A percentile compares a stretch with the other conserved stretches of the same genome.
Conservation (phyloP, 2,329 filamentous ascomycete species). For the Penicillium hesseltinei region DNA sequence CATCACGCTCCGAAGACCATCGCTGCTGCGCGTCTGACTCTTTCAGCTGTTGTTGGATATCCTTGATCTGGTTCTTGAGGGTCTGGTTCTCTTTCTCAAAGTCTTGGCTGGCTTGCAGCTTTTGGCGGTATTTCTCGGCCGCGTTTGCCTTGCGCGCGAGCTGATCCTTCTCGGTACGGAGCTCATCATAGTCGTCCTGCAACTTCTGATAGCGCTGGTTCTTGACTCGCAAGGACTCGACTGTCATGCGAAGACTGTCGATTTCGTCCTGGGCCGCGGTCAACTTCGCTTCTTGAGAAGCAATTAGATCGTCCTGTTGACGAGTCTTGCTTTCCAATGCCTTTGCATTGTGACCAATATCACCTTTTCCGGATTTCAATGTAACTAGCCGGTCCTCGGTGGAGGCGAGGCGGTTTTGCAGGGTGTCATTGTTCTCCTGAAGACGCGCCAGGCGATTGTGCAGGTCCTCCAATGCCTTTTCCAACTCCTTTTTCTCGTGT, state of each 20-base stretch:
- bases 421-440: slow-evolving; percentile 50
- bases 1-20: slow-evolving; percentile 41
- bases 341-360: slow-evolving; percentile 48
- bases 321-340: slow-evolving; percentile 51
- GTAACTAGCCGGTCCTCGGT: slow-evolving; percentile 53
- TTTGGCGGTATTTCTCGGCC: slow-evolving; percentile 51
- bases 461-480: slow-evolving; percentile 51
- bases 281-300: slow-evolving; percentile 65
- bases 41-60: slow-evolving; percentile 48
- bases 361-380: slow-evolving; percentile 49
- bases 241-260: slow-evolving; percentile 44
- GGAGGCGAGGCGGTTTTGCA: slow-evolving; percentile 46
- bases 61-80: slow-evolving; percentile 47
- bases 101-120: slow-evolving; percentile 49
- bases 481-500: slow-evolving; percentile 50
- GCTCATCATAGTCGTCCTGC: slow-evolving; percentile 51
- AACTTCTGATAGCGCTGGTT: slow-evolving; percentile 47
- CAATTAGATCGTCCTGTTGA: slow-evolving; percentile 69
- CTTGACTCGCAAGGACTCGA: slow-evolving; percentile 46
- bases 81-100: slow-evolving; percentile 50
- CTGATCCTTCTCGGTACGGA: slow-evolving; percentile 49
- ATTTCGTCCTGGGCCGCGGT: slow-evolving; percentile 51
- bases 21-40: slow-evolving; percentile 44
- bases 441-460: slow-evolving; percentile 60
- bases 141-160: slow-evolving; percentile 49